Percentiles rank a stretch among this genome's conserved stretches.
phyloP scores from a whole-genome alignment of 148 eudicot species.

The Chenopodium quinoa region DNA sequence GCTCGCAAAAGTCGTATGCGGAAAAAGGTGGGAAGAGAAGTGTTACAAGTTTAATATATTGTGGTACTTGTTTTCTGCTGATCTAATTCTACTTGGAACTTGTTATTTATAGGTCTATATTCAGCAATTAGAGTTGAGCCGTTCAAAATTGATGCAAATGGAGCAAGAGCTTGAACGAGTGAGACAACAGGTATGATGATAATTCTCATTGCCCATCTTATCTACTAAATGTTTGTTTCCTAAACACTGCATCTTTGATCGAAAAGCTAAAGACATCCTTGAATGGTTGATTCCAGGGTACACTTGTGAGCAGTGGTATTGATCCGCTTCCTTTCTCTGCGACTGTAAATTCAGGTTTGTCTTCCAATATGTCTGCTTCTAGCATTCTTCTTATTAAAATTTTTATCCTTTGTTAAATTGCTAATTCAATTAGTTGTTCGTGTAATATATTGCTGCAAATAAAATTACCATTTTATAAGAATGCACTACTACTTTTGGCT shows the following conservation, averaged over 20 bases:
- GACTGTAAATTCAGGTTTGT: slow-evolving; percentile 71
- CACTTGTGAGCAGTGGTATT: slow-evolving; percentile 49
- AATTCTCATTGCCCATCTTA: not conserved
- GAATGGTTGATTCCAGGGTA: slow-evolving; percentile 53
- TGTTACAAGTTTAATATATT: not conserved
- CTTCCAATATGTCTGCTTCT: slow-evolving; percentile 14
- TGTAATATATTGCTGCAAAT: too few relatives aligned
- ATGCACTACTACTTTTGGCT: too few relatives aligned
- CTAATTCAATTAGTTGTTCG: too few relatives aligned
- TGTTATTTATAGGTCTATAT: slow-evolving; percentile 68
- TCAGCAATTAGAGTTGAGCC: slow-evolving; percentile 87
- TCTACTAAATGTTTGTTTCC: not conserved
- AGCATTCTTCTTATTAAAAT: not conserved
- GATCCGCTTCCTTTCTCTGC: slow-evolving; percentile 56
- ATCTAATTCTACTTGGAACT: slow-evolving; percentile 12
- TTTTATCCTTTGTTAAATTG: too few relatives aligned
- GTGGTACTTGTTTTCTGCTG: slow-evolving; percentile 6
- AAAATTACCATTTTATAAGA: too few relatives aligned
- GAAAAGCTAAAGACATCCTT: slow-evolving; percentile 9
- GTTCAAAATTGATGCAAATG: slow-evolving; percentile 69
- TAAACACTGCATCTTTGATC: not conserved
- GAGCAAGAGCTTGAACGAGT: slow-evolving; percentile 89
- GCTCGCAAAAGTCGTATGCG: slow-evolving; percentile 97
- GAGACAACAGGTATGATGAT: slow-evolving; percentile 64
- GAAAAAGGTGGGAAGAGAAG: slow-evolving; percentile 62